phyloP scores from a whole-genome alignment of 805 yeast genomes.

The Tetrapisispora fleetii region DNA sequence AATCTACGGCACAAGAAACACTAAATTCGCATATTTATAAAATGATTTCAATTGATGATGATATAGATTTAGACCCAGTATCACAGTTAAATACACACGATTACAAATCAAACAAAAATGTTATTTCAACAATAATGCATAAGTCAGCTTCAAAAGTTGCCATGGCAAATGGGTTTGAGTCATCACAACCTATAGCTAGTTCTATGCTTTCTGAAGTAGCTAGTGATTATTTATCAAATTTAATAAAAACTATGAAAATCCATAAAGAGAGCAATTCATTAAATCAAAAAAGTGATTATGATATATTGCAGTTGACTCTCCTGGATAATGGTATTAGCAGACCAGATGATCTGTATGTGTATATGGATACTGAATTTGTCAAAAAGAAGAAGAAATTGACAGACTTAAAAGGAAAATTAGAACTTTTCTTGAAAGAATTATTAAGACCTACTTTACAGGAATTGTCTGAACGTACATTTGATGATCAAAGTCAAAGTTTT shows the following conservation, averaged over 20 bases:
- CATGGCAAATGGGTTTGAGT: constrained; percentile 89
- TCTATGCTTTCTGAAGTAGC: constrained; percentile 77
- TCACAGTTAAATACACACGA: constrained; percentile 70
- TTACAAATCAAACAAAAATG: constrained; percentile 38
- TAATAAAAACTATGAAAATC: constrained; percentile 58
- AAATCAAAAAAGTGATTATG: constrained; percentile 25
- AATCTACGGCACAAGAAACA: constrained; percentile 7
- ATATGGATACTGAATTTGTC: constrained; percentile 59
- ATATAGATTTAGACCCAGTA: constrained; percentile 68
- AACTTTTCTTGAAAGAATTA: constrained; percentile 64
- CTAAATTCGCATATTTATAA: constrained; percentile 15
- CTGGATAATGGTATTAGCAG: constrained; percentile 80
- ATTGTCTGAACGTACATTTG: constrained; percentile 66
- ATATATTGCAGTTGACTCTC: constrained; percentile 52
- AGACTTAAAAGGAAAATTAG: constrained; percentile 59
- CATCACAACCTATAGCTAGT: constrained; percentile 67
- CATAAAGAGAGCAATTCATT: constrained; percentile 54
- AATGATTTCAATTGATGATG: constrained; percentile 43
- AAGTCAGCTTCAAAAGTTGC: constrained; percentile 66
- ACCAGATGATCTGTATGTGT: constrained; percentile 65
- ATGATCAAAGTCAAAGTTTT: constrained; percentile 88
- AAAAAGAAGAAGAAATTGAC: constrained; percentile 60
- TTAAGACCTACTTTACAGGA: constrained; percentile 72
- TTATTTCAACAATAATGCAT: constrained; percentile 57
- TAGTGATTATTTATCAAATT: constrained; percentile 64